Conservation (phyloP, 306 rosid genomes). For the Rosa chinensis region DNA sequence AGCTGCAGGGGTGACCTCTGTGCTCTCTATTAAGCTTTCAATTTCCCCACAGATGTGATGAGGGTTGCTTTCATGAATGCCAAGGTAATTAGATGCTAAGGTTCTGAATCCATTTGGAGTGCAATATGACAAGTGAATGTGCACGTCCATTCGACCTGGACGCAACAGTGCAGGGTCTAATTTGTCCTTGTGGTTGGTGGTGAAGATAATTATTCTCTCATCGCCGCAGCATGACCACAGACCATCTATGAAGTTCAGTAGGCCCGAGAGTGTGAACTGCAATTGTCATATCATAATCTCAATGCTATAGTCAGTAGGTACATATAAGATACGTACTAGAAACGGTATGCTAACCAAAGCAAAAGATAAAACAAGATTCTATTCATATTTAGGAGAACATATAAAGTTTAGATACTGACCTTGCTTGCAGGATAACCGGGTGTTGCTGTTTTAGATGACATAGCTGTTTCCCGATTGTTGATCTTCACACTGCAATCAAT, state of each 20-base stretch:
- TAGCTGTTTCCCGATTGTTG: not conserved
- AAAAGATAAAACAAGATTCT: not conserved
- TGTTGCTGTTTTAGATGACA: too few relatives aligned
- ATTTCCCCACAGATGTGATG: constrained; percentile 30
- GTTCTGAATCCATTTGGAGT: constrained; percentile 31
- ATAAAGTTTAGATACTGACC: not conserved
- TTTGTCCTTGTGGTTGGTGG: constrained; percentile 55
- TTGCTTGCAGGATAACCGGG: not conserved
- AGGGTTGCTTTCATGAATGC: constrained; percentile 11
- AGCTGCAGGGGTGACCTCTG: constrained; percentile 51
- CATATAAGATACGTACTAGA: not conserved
- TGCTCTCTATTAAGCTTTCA: constrained; percentile 19
- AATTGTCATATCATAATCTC: not conserved
- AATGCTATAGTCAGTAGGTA: not conserved
- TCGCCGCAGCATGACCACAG: constrained; percentile 67
- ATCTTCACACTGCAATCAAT: constrained; percentile 30
- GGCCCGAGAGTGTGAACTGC: not conserved
- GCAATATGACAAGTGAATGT: constrained; percentile 50
- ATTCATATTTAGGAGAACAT: not conserved
- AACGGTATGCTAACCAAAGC: not conserved
- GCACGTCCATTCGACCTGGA: constrained; percentile 60
- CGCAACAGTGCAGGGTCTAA: constrained; percentile 55
- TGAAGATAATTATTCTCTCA: constrained; percentile 54
- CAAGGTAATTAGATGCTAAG: constrained; percentile 45
- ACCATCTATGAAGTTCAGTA: constrained; percentile 49